phyloP scores from a whole-genome alignment of 2,329 filamentous ascomycete genomes.

The Fusarium acutatum region DNA sequence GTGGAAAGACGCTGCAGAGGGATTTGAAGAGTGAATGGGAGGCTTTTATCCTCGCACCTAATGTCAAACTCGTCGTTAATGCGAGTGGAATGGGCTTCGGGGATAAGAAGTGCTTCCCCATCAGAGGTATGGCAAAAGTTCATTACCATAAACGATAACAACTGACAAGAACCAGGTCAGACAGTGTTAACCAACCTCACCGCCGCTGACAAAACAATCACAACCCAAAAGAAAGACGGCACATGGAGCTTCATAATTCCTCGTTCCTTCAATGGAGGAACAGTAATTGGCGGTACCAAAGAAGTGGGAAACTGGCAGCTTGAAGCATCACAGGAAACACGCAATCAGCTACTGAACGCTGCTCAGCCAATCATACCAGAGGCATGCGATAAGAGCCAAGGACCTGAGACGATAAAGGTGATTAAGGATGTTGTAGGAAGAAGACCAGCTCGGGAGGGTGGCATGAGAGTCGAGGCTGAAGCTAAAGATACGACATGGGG shows the following conservation, averaged over 20 bases:
- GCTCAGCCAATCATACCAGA: constrained; percentile 24
- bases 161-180: constrained; percentile 41
- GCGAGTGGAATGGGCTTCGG: constrained; percentile 48
- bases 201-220: constrained; percentile 54
- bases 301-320: constrained; percentile 65
- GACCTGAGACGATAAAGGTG: constrained; percentile 36
- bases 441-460: constrained; percentile 55
- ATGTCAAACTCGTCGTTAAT: constrained; percentile 44
- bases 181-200: constrained; percentile 50
- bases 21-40: constrained; percentile 46
- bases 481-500: constrained; percentile 3
- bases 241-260: constrained; percentile 71
- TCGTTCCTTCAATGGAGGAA: constrained; percentile 68
- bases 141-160: fast-evolving
- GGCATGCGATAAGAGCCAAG: neutral
- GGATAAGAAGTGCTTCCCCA: constrained; percentile 46
- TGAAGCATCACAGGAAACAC: constrained; percentile 56
- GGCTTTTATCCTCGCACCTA: constrained; percentile 36
- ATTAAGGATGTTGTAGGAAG: constrained; percentile 57
- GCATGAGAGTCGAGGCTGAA: constrained; percentile 53
- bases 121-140: constrained; percentile 34
- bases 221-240: constrained; percentile 69
- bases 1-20: constrained; percentile 41
- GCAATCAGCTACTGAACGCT: constrained; percentile 44
- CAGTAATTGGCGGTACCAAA: constrained; percentile 73